Conservation (phyloP, 306 rosid genomes). For the Ochetophila trinervis region DNA sequence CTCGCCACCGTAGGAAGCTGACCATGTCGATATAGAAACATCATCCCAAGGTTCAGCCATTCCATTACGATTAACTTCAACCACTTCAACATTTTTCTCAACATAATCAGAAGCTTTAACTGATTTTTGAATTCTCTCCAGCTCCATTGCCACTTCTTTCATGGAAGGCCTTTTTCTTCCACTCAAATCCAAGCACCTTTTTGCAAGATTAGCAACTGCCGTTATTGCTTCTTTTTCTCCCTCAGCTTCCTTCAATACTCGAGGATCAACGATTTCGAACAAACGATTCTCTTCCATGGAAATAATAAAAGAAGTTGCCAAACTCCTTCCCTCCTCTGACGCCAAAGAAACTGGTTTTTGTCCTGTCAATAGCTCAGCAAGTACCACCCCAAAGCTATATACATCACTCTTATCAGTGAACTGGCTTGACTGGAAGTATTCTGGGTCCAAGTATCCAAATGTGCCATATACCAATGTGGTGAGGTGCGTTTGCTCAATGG, state of each 20-base stretch:
- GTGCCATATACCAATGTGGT: conserved; percentile 23
- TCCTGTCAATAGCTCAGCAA: conserved; percentile 27
- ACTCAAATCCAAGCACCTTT: conserved; percentile 16
- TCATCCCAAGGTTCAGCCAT: conserved; percentile 2
- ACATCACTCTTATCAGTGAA: conserved; percentile 29
- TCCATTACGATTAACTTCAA: neutral
- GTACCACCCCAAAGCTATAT: conserved; percentile 26
- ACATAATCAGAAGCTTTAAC: neutral
- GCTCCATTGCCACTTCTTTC: conserved; percentile 20
- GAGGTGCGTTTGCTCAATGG: conserved; percentile 26
- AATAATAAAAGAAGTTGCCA: conserved; percentile 4
- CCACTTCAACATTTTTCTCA: conserved; percentile 11
- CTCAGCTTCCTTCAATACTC: neutral
- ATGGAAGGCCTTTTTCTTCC: conserved; percentile 19
- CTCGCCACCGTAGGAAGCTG: no score
- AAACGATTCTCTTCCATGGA: conserved; percentile 1
- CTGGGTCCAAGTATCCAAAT: conserved; percentile 32
- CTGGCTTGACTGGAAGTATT: conserved; percentile 23
- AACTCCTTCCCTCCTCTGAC: conserved; percentile 6
- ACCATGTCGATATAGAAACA: neutral
- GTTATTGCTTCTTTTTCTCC: neutral
- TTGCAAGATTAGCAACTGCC: neutral
- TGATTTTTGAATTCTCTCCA: conserved; percentile 27
- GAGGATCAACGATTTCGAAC: conserved; percentile 12
- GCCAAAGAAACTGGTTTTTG: conserved; percentile 8